These are phyloP conservation scores for Gossypium davidsonii DNA, from an alignment of 441 rosid genomes.

Conservation along the genomic window DNA sequence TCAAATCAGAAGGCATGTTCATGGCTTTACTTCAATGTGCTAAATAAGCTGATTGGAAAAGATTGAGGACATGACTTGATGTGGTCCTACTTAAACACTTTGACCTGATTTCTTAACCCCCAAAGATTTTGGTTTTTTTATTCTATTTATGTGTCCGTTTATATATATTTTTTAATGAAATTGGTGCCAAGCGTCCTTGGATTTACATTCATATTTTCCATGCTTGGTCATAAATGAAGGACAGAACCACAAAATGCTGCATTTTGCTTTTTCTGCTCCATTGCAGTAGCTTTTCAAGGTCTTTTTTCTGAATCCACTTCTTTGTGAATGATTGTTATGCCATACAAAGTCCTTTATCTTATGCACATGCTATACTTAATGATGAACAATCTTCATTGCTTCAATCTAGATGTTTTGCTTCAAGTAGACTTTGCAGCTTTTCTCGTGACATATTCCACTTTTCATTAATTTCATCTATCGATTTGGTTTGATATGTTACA, in stretches of 20 bases:
- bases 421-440: not conserved
- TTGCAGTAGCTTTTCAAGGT: not conserved
- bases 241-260: not conserved
- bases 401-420: not conserved
- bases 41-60: not conserved
- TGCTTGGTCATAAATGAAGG: not conserved
- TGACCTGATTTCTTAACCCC: not conserved
- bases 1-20: not conserved
- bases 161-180: not conserved
- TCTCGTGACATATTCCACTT: not conserved
- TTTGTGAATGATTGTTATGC: not conserved
- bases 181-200: not conserved
- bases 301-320: not conserved
- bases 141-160: not conserved
- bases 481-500: constrained; percentile 3
- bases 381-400: not conserved
- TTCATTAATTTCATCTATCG: not conserved
- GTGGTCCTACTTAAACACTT: not conserved
- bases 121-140: not conserved
- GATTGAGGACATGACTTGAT: not conserved
- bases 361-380: not conserved
- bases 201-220: not conserved
- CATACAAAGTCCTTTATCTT: not conserved
- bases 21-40: not conserved
- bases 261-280: not conserved